Evolutionary conservation across 495 filamentous ascomycete genomes (phyloP), one percentile per base, ranked within the genome.

Genomic region (Staphylotrichum longicolle): DNA sequence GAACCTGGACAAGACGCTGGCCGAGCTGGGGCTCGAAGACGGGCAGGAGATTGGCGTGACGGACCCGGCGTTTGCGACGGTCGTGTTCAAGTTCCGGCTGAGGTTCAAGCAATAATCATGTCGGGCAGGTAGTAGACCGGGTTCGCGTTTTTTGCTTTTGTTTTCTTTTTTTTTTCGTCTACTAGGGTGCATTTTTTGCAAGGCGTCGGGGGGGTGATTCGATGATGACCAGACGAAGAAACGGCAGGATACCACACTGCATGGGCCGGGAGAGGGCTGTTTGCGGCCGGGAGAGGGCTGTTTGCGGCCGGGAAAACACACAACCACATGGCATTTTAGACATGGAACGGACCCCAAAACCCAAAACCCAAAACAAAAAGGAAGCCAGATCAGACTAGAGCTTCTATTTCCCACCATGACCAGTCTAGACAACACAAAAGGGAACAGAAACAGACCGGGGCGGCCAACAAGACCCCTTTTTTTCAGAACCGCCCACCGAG

Each of bases 51-150:
- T 97, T 60, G 90, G 80, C 15, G 87, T 97, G 39, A 90, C 88
- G 27, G 93, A 97, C 71, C 86, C 88, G 41, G 90, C 90, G 12
- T 92, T 93, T 69, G 79, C 80, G 76, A 82, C 72, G 74, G 84
- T 82, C 66, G 80, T 75, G 39, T 96, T 96, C 78, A 86, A 83
- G 63, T 91, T 84, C 66, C 83, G 81, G 63, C 69, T 91, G 45
- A 76, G 72, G 61, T 83, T 81, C 56, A 71, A 68, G 58, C 12
- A 63, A 44, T 54, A 47, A 50, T 42, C 27, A 27, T 27, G 20
- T 27, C 20, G 20, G 1, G 20, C 20, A 27, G 20, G 20, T 27
- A 27, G 20, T 27, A 27, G 20, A 27, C 20, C 20, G 20, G 20
- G 20, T 27, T 27, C 20, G 20, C n/a, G 27, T 37, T 51, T 42